phyloP scores from a whole-genome alignment of 176 grass and related monocot genomes.

The Rhynchospora pubera region DNA sequence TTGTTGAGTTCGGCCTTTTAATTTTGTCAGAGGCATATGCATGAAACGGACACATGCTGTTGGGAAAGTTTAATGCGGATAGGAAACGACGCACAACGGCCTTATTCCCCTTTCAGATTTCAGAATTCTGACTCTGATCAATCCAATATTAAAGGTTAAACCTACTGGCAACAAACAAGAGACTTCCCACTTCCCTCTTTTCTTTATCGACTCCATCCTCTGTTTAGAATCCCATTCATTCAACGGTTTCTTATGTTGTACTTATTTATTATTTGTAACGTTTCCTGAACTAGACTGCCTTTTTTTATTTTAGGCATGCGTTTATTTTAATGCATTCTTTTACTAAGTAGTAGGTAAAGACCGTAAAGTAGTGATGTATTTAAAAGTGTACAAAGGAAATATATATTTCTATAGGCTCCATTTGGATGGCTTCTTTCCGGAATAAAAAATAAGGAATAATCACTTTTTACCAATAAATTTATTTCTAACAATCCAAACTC shows the following conservation, averaged over 20 bases:
- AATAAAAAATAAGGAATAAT: too few species aligned
- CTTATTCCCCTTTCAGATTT: conserved; percentile 10
- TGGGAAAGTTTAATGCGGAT: background rate
- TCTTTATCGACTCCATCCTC: background rate
- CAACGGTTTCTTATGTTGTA: background rate
- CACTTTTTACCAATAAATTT: too few species aligned
- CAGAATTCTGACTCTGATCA: background rate
- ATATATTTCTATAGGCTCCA: too few species aligned
- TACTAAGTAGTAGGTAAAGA: too few species aligned
- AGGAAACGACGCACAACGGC: conserved; percentile 23
- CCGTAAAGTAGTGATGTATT: too few species aligned
- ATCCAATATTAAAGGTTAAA: background rate
- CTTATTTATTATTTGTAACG: background rate
- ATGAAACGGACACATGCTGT: conserved; percentile 1
- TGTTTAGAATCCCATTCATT: background rate
- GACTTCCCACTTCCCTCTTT: background rate
- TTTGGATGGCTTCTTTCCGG: too few species aligned
- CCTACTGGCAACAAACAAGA: background rate
- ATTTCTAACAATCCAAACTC: too few species aligned
- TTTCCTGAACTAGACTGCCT: background rate
- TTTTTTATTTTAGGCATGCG: too few species aligned
- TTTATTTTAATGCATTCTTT: background rate
- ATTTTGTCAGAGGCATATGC: background rate
- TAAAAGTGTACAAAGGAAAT: too few species aligned
- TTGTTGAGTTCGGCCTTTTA: background rate